A percentile compares a stretch with the other conserved stretches of the same genome.
phyloP scores from a whole-genome alignment of 176 grass and related monocot genomes.

The Sorghum bicolor region Sorghum_bicolor_NCBIv3 NC_012873.2:60772001-60772500 shows the following conservation, averaged over 20 bases:
- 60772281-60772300: conserved; percentile 96
- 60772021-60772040: conserved; percentile 73
- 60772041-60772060: conserved; percentile 78
- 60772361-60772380: conserved; percentile 89
- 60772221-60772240: conserved; percentile 91
- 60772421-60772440: conserved; percentile 52
- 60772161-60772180: conserved; percentile 63
- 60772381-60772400: conserved; percentile 94
- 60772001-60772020: conserved; percentile 92
- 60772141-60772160: conserved; percentile 77
- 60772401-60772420: conserved; percentile 63
- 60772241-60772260: conserved; percentile 82
- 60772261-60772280: conserved; percentile 83
- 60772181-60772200: conserved; percentile 73
- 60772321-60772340: conserved; percentile 47
- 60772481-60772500: conserved; percentile 24
- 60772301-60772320: conserved; percentile 71
- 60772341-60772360: conserved; percentile 47
- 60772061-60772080: conserved; percentile 82
- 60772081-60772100: conserved; percentile 83
- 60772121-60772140: conserved; percentile 50
- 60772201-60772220: conserved; percentile 92
- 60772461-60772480: background rate
- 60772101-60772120: conserved; percentile 75
- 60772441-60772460: background rate